Evolutionary conservation across 2,329 filamentous ascomycete species (phyloP).

Genomic region (Fusarium sp.): DNA sequence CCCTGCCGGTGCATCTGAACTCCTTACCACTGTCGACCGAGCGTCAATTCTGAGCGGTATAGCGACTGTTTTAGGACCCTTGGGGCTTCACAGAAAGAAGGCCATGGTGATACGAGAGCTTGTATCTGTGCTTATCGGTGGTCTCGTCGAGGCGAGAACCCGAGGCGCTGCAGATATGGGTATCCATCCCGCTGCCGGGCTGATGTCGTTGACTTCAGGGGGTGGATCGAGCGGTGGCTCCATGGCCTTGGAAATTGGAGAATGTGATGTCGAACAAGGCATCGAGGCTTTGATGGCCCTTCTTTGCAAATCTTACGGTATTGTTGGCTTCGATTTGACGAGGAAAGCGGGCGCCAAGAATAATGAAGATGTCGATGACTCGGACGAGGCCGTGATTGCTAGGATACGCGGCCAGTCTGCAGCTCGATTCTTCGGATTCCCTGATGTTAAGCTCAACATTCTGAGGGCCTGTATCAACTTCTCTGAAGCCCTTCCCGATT

Average conservation of each 20-base stretch:
- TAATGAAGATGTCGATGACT: conserved; percentile 55
- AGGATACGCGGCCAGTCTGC: conserved; percentile 71
- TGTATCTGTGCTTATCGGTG: conserved; percentile 83
- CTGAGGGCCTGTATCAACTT: conserved; percentile 92
- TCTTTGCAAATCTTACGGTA: conserved; percentile 73
- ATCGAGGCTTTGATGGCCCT: conserved; percentile 73
- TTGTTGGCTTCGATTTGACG: conserved; percentile 64
- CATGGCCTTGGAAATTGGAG: conserved; percentile 70
- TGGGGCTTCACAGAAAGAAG: conserved; percentile 90
- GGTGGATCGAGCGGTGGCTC: conserved; percentile 64
- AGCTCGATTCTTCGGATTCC: conserved; percentile 78
- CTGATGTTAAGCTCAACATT: conserved; percentile 85
- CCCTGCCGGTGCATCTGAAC: conserved; percentile 73
- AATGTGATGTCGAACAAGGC: conserved; percentile 74
- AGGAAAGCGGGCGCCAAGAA: conserved; percentile 45
- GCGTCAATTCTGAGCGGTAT: conserved; percentile 87
- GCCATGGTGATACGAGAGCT: conserved; percentile 90
- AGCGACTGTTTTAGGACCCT: conserved; percentile 81
- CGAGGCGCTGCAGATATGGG: conserved; percentile 95
- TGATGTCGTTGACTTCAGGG: conserved; percentile 76
- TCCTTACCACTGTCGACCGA: conserved; percentile 79
- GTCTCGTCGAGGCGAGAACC: conserved; percentile 90
- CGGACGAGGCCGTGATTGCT: conserved; percentile 64
- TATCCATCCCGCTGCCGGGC: conserved; percentile 90
- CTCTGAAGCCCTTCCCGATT: conserved; percentile 92